Evolutionary conservation across 768 basidiomycete genomes (phyloP).

Genomic region (Podaxis sp.): DNA sequence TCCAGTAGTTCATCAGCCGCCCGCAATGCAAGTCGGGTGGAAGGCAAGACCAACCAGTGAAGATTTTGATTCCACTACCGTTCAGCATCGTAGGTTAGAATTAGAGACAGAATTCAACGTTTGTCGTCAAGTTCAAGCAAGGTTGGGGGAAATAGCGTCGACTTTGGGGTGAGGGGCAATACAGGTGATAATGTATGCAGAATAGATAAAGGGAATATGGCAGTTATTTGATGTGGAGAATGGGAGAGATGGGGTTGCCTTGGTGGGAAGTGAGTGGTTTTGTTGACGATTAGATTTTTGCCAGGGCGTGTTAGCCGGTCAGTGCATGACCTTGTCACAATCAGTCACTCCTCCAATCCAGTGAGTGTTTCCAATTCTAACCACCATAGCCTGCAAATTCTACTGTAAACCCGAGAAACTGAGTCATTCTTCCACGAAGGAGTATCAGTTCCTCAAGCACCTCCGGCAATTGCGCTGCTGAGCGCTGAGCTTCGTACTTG

Average conservation of each 20-base stretch:
- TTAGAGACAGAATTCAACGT: neutral
- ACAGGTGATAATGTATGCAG: constrained; percentile 10
- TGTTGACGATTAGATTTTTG: constrained; percentile 13
- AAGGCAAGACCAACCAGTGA: constrained; percentile 41
- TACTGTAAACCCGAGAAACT: neutral
- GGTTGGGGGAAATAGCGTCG: neutral
- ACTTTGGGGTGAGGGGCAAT: neutral
- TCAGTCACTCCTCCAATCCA: constrained; percentile 10
- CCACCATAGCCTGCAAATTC: neutral
- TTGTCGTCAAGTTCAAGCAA: neutral
- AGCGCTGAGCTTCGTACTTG: neutral
- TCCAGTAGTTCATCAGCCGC: constrained; percentile 10
- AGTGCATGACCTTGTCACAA: constrained; percentile 16
- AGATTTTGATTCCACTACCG: constrained; percentile 58
- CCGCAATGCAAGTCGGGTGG: neutral
- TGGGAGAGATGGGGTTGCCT: neutral
- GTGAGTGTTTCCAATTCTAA: neutral
- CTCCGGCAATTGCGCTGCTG: neutral
- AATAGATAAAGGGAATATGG: constrained; percentile 8
- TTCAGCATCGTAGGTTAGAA: constrained; percentile 42
- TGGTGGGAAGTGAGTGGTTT: constrained; percentile 1
- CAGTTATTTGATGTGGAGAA: neutral
- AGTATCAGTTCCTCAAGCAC: neutral
- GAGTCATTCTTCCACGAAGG: neutral
- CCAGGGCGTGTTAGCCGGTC: neutral